Evolutionary conservation across 352 stramenopile genomes (phyloP).

Genomic region (Globisporangium recalcitrans): DNA sequence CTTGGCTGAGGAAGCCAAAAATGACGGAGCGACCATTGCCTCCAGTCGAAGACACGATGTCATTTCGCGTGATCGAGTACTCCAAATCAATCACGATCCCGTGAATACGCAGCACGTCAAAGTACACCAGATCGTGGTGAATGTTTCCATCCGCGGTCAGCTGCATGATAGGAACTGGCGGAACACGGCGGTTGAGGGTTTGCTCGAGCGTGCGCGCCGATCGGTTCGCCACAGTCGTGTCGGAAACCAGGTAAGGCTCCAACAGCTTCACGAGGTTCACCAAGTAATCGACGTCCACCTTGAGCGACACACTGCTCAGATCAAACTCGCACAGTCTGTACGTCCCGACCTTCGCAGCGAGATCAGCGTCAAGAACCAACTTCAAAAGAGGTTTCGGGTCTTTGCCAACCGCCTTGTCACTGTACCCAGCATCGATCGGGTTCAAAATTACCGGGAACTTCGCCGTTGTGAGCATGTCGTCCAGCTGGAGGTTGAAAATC

Average conservation of each 20-base stretch:
- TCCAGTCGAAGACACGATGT: conserved; percentile 64
- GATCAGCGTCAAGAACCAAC: conserved; percentile 67
- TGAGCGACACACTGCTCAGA: conserved; percentile 61
- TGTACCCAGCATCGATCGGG: conserved; percentile 73
- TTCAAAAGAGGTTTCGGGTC: conserved; percentile 59
- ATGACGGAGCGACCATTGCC: conserved; percentile 67
- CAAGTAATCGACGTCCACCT: conserved; percentile 84
- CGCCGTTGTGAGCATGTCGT: conserved; percentile 79
- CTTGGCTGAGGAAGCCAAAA: conserved; percentile 71
- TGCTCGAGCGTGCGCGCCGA: conserved; percentile 56
- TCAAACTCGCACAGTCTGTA: conserved; percentile 82
- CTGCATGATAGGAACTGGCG: conserved; percentile 47
- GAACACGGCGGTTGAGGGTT: conserved; percentile 54
- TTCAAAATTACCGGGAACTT: conserved; percentile 86
- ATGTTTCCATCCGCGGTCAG: conserved; percentile 65
- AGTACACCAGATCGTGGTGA: conserved; percentile 76
- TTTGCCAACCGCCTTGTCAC: conserved; percentile 60
- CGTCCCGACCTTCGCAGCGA: conserved; percentile 69
- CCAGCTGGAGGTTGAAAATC: conserved; percentile 75
- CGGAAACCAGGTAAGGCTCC: conserved; percentile 72
- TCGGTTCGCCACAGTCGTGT: conserved; percentile 50
- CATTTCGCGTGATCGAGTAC: conserved; percentile 81
- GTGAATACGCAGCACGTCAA: conserved; percentile 72
- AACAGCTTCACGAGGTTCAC: conserved; percentile 77
- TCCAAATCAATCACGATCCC: conserved; percentile 71